Evolutionary conservation across 345 rosid genomes (phyloP).

Genomic region (Aethionema arabicum): DNA sequence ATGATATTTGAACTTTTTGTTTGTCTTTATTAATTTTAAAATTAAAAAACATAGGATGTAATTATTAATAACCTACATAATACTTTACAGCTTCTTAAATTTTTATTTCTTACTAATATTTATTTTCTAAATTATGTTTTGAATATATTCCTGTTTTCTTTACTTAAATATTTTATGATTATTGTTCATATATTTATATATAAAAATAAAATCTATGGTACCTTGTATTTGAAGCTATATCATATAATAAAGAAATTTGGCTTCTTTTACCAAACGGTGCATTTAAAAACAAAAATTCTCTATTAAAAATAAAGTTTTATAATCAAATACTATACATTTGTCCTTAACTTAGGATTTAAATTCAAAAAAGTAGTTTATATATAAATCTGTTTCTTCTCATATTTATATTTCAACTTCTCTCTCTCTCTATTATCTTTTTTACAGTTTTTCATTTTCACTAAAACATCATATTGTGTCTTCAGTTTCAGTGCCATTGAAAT

Average conservation of each 20-base stretch:
- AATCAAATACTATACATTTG: conserved; percentile 12
- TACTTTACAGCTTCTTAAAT: too few relatives aligned
- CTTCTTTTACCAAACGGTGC: conserved; percentile 33
- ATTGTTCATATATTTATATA: conserved; percentile 4
- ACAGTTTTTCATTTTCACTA: conserved; percentile 24
- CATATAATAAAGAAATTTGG: conserved; percentile 32
- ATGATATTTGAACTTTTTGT: conserved; percentile 18
- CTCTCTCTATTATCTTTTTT: conserved; percentile 1
- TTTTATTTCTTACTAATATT: too few relatives aligned
- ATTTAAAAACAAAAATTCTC: conserved; percentile 31
- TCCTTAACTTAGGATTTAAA: conserved; percentile 35
- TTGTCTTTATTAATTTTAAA: conserved; percentile 17
- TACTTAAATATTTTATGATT: too few relatives aligned
- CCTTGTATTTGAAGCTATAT: conserved; percentile 33
- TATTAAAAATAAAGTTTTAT: conserved; percentile 13
- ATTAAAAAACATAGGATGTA: not conserved
- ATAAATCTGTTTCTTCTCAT: conserved; percentile 20
- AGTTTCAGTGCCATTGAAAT: conserved; percentile 39
- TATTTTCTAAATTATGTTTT: too few relatives aligned
- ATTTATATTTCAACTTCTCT: conserved; percentile 22
- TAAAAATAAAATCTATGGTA: not conserved
- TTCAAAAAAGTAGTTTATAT: conserved; percentile 36
- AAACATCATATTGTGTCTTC: conserved; percentile 34
- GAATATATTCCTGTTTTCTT: too few relatives aligned
- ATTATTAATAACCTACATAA: too few relatives aligned